phyloP scores from a whole-genome alignment of 805 yeast species.

The Candida endomychidarum region DNA sequence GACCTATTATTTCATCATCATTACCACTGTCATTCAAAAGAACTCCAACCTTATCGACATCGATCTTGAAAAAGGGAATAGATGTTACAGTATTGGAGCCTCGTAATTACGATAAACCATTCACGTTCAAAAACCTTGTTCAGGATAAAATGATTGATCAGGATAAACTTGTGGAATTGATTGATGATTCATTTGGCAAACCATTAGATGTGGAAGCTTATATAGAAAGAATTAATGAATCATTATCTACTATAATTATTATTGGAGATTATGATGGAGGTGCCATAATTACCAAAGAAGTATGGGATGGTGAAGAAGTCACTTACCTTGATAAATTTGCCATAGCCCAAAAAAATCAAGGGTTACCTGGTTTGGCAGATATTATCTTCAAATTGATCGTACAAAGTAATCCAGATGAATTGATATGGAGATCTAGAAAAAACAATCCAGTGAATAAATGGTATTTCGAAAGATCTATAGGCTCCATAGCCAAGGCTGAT shows the following conservation, averaged over 20 bases:
- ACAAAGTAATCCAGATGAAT: conserved; percentile 64
- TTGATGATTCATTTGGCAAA: conserved; percentile 79
- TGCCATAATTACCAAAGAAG: conserved; percentile 88
- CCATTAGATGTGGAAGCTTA: conserved; percentile 66
- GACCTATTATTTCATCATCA: conserved; percentile 88
- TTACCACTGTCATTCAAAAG: conserved; percentile 64
- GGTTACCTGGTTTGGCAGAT: conserved; percentile 92
- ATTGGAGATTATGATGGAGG: conserved; percentile 96
- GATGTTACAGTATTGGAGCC: conserved; percentile 47
- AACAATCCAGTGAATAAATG: conserved; percentile 93
- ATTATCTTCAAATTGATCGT: conserved; percentile 81
- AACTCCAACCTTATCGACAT: conserved; percentile 65
- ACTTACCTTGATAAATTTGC: conserved; percentile 95
- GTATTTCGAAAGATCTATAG: conserved; percentile 90
- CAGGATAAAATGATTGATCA: conserved; percentile 49
- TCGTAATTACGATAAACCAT: conserved; percentile 27
- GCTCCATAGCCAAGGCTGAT: conserved; percentile 47
- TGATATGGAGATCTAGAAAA: conserved; percentile 87
- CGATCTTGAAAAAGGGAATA: conserved; percentile 77
- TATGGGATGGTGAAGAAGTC: conserved; percentile 30
- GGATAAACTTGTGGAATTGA: conserved; percentile 53
- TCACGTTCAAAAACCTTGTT: conserved; percentile 42
- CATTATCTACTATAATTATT: conserved; percentile 73
- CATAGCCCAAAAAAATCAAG: conserved; percentile 78
- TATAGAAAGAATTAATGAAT: conserved; percentile 59